Evolutionary conservation across 1,284 basidiomycete species (phyloP).

Genomic region (Apiotrichum mycotoxinovorans): DNA sequence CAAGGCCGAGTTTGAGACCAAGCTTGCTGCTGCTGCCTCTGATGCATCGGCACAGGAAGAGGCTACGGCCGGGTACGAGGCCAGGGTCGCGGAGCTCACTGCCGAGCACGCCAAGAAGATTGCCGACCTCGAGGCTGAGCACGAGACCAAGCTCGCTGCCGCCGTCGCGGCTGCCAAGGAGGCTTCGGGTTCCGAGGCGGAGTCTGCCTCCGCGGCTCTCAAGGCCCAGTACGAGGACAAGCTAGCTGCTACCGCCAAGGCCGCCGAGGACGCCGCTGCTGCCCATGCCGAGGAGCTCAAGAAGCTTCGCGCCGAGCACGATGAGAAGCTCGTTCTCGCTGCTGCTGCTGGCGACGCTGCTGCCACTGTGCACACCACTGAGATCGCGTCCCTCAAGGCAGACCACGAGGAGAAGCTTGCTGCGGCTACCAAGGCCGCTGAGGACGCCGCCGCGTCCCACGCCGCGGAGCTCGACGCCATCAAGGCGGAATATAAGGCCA

Average conservation of each 20-base stretch:
- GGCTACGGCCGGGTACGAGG: background rate
- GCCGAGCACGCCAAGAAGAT: constrained; percentile 7
- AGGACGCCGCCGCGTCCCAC: constrained; percentile 22
- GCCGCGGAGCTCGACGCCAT: constrained; percentile 27
- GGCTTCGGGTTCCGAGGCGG: constrained; percentile 14
- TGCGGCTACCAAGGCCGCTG: constrained; percentile 11
- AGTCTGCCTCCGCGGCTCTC: background rate
- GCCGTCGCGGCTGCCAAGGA: constrained; percentile 22
- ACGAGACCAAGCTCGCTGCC: constrained; percentile 16
- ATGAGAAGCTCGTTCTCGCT: constrained; percentile 2
- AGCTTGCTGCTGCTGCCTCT: background rate
- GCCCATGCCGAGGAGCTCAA: constrained; percentile 31
- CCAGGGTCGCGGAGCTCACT: background rate
- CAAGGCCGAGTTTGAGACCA: constrained; percentile 1
- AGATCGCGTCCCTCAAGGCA: constrained; percentile 7
- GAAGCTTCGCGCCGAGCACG: constrained; percentile 24
- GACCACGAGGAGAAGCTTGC: constrained; percentile 20
- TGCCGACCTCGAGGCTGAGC: constrained; percentile 10
- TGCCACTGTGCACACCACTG: constrained; percentile 2
- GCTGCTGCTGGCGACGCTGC: constrained; percentile 3
- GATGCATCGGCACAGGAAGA: background rate
- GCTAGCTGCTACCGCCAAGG: constrained; percentile 13
- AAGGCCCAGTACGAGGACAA: constrained; percentile 17
- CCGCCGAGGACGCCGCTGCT: constrained; percentile 17
- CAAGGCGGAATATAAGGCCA: constrained; percentile 19